Evolutionary conservation across 306 rosid genomes (phyloP), one percentile per base, ranked within the genome.

Genomic region (Arachis stenosperma): DNA sequence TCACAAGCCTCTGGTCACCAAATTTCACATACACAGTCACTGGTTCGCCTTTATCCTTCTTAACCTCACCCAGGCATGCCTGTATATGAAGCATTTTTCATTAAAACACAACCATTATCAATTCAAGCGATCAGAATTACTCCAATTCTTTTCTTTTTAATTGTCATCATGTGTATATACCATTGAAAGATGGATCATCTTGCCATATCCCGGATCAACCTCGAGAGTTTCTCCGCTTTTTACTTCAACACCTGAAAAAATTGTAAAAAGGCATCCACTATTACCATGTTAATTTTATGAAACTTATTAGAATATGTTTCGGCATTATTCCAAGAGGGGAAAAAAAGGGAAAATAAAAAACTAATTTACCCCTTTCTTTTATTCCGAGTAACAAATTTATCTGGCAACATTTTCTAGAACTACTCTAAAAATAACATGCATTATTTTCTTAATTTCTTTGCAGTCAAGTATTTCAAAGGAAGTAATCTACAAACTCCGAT

Each of bases 41-140:
- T n/a, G 82, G 76, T 78, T 85, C 92, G 69, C 85, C 86, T 77
- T 75, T 84, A 46, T 73, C 88, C 85, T 81, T 85, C 74, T 64
- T 87, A 75, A 74, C 75, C 70, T 81, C 90, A 22, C 87, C 90
- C 17, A 90, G 71, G 60, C 85, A 83, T 39, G 88, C 97, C 97
- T 90, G 82, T 75, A 61, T 58, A 29, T 54, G 29, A 51, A 33
- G 8, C 17, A 29, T 69, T 30, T 40, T 33, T 67, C 64, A 79
- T 43, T 44, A 62, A 15, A 13, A 6, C 17, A 65, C 42, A 65
- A 62, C 47, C 47, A 71, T 3, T 9, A 64, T 15, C 51, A 43
- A 80, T 61, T 41, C 43, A 29, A 42, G 44, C 7, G 22, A 66
- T 62, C 27, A 22, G 70, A 44, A 33, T 8, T 50, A 27, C 17